Evolutionary conservation across 2,329 filamentous ascomycete genomes (phyloP), one percentile per base, ranked within the genome.

Genomic region (Talaromyces sp.): DNA sequence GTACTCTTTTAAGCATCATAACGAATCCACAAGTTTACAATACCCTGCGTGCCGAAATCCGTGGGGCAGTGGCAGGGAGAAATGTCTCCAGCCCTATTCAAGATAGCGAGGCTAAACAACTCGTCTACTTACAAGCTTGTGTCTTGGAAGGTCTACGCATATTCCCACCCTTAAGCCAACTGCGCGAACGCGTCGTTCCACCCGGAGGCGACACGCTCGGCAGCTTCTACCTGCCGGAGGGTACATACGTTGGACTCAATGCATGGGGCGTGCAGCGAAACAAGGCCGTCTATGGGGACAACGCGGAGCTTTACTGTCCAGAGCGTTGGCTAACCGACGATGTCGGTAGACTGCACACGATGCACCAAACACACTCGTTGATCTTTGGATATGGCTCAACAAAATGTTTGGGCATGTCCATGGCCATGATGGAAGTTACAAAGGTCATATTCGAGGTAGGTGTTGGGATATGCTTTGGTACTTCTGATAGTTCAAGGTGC

Each of bases 101-200:
- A 10, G 75, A 81, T 45, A 70, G 73, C 1, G 77, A 83, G 68
- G 77, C 77, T 0, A 74, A 75, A 16, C 68, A 69, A 3, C 73
- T 85, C 6, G 75, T 78, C 0, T 85, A 84, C 66, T 75, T 85
- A 11, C 80, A 84, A 67, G 83, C 83, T 0, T 79, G 80, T 3
- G 78, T 85, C 49, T 77, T 78, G 56, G 84, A 85, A 67, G 79
- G 78, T 0, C 70, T 84, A 24, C 76, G 83, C 0, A 75, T 83
- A 24, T 79, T 76, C 66, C 80, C 82, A 2, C 81, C 82, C 0
- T 76, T 79, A 0, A 74, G 75, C 7, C 78, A 76, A 0, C 70
- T 77, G 11, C 72, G 78, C 66, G 70, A 70, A 47, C 74, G 74
- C 47, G 65, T 74, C 2, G 75, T 80, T 16, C 78, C 80, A 8